Base-by-base conservation (phyloP, 2,329 filamentous ascomycete genomes). In the Coniochaeta ligniaria region DNA sequence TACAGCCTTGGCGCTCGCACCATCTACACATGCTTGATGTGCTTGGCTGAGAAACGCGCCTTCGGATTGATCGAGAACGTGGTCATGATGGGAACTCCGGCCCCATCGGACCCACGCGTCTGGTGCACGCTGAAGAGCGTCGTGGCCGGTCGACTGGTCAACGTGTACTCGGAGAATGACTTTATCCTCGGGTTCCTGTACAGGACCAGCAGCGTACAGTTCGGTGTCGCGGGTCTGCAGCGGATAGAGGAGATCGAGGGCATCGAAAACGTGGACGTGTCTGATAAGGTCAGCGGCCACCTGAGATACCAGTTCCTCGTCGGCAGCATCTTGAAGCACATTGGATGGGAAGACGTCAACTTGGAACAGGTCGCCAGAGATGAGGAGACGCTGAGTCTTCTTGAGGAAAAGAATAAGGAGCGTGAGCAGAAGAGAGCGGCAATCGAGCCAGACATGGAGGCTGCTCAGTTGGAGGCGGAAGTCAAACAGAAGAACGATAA, bases 101-200 rank as follows among this genome's bases (percentile, higher is more conserved):
- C 88, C 6, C 91, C 93, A 0, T 86, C 89, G 1, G 83, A 89
- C 24, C 82, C 81, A 2, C 79, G 82, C 8, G 86, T 90, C 59
- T 97, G 94, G 93, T 80, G 89, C 31, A 81, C 85, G 6, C 82
- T 96, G 69, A 87, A 90, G 64, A 88, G 85, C 61, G 90, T 94
- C 2, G 91, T 96, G 4, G 83, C 86, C 45, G 92, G 93, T 0
- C 85, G 92, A 24, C 79, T 97, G n/a, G 82, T 97, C 69, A 98
- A 97, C 67, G 92, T 95, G 3, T 97, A 88, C 72, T 96, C 91
- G 0, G 86, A 89, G 58, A 90, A 91, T 55, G 94, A 98, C 72
- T 92, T 91, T 65, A 86, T 97, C 26, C 85, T 98, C 2, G 92
- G 87, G 0, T 96, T 97, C 71, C 78, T 97, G 43, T 96, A 94